Conservation (phyloP, 805 yeast genomes). For the Saccharomyces jurei region DNA sequence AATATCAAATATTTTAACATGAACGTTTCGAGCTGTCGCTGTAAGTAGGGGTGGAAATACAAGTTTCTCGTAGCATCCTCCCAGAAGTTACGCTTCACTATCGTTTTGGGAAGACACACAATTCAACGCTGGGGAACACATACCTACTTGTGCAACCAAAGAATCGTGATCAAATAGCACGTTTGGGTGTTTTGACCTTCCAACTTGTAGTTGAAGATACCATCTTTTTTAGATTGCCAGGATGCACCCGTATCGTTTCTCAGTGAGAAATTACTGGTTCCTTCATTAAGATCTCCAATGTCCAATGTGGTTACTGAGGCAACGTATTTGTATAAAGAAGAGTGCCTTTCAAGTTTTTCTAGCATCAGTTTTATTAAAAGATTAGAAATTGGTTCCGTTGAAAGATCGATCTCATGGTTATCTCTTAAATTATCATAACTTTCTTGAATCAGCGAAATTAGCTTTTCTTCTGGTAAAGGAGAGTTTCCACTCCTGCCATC, state of each 20-base stretch:
- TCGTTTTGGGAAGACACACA: not conserved
- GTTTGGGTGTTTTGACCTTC: slow-evolving; percentile 8
- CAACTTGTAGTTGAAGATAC: slow-evolving; percentile 35
- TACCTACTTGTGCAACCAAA: slow-evolving; percentile 16
- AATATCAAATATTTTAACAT: not conserved
- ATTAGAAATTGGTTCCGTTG: slow-evolving; percentile 8
- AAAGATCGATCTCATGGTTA: slow-evolving; percentile 1
- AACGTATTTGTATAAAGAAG: slow-evolving; percentile 51
- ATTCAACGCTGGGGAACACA: not conserved
- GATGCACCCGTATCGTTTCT: slow-evolving; percentile 41
- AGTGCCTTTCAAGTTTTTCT: slow-evolving; percentile 33
- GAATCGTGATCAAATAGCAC: slow-evolving; percentile 25
- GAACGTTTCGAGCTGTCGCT: not conserved
- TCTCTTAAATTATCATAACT: slow-evolving; percentile 3
- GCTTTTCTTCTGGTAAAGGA: slow-evolving; percentile 15
- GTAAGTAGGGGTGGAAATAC: not conserved
- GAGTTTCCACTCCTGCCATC: slow-evolving; percentile 14
- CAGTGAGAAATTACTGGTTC: slow-evolving; percentile 13
- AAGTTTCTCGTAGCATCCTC: not conserved
- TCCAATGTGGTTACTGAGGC: slow-evolving; percentile 37
- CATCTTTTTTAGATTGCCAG: slow-evolving; percentile 54
- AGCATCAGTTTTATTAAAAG: slow-evolving; percentile 30
- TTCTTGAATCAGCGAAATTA: slow-evolving; percentile 13
- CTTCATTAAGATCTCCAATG: slow-evolving; percentile 16
- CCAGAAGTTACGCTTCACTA: not conserved